Percentiles rank a stretch among this genome's conserved stretches.
These are phyloP conservation scores for Trichoderma asperellum DNA, from an alignment of 2,329 filamentous ascomycete genomes.

Conservation along the genomic window DNA sequence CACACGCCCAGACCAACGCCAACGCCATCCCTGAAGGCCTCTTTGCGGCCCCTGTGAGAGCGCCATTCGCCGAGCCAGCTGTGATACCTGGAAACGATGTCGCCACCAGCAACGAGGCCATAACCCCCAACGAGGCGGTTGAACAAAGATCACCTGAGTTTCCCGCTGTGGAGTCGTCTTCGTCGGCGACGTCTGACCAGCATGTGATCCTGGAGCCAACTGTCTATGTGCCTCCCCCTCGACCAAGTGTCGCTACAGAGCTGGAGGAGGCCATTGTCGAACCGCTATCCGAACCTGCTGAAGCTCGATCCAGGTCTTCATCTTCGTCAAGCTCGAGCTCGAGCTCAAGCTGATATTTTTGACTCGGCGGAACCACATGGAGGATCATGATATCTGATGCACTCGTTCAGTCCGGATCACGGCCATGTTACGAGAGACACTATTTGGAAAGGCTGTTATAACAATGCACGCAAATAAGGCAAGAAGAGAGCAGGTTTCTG, in stretches of 20 bases:
- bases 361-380: not conserved
- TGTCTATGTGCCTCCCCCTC: slow-evolving; percentile 24
- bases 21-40: not conserved
- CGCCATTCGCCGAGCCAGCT: not conserved
- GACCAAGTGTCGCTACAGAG: not conserved
- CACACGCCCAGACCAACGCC: not conserved
- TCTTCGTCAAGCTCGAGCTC: slow-evolving; percentile 25
- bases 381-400: not conserved
- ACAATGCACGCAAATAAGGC: not conserved
- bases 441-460: not conserved
- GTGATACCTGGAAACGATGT: not conserved
- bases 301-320: not conserved
- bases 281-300: not conserved
- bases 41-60: not conserved
- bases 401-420: not conserved
- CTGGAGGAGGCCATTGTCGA: not conserved
- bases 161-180: not conserved
- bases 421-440: not conserved
- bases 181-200: slow-evolving; percentile 1
- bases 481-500: not conserved
- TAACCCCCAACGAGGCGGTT: slow-evolving; percentile 11
- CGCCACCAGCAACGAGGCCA: not conserved
- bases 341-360: not conserved
- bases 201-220: slow-evolving; percentile 24
- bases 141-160: not conserved